Conservation (phyloP, 164 flowering plant species). For the Saururus chinensis region DNA sequence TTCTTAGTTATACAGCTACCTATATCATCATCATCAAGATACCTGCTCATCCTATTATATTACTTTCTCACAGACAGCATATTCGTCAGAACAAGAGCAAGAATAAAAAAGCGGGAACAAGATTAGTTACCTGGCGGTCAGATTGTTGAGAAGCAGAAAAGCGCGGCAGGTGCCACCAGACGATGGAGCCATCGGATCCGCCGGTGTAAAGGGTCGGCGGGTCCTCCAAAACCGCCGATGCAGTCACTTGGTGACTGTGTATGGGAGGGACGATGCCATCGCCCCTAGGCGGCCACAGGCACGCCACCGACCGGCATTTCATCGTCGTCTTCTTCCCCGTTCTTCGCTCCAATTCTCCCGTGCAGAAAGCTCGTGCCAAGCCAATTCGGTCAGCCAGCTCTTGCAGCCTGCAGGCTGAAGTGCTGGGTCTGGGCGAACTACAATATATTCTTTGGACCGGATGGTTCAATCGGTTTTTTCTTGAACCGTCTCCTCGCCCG, state of each 20-base stretch:
- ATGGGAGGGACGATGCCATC: slow-evolving; percentile 31
- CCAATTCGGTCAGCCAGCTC: background rate
- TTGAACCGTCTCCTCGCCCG: no score
- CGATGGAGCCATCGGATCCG: slow-evolving; percentile 93
- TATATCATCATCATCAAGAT: background rate
- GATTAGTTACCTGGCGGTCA: background rate
- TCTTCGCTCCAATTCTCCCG: no score
- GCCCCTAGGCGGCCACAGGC: slow-evolving; percentile 51
- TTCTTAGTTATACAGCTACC: background rate
- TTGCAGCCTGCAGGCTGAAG: no score
- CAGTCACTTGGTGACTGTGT: slow-evolving; percentile 47
- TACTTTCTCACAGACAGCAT: no score
- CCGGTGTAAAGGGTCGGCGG: slow-evolving; percentile 96
- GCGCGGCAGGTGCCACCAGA: slow-evolving; percentile 68
- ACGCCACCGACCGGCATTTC: slow-evolving; percentile 82
- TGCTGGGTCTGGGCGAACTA: no score
- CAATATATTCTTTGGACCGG: no score
- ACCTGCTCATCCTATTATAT: no score
- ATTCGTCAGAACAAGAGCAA: no score
- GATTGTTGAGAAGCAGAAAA: slow-evolving; percentile 27
- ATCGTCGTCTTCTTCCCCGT: slow-evolving; percentile 26
- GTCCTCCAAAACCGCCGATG: slow-evolving; percentile 43
- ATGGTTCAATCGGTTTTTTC: no score
- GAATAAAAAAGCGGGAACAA: background rate
- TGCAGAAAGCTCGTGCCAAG: no score